A percentile compares a stretch with the other conserved stretches of the same genome.
Conservation (phyloP, 2,329 filamentous ascomycete genomes). For the Fusarium liriodendri region DNA sequence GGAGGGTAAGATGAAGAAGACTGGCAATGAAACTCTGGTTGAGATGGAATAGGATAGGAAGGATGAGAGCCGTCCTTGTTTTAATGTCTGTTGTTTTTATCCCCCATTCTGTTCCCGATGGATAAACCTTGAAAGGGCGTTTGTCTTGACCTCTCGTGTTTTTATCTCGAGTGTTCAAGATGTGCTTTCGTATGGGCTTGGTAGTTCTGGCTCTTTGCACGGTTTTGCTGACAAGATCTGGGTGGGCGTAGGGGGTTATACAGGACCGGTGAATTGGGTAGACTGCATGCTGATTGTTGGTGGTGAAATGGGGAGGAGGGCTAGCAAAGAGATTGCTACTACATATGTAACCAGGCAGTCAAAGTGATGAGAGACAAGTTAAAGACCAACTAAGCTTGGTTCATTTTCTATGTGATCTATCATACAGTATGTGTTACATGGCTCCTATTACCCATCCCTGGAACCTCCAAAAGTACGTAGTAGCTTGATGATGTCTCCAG, state of each 20-base stretch:
- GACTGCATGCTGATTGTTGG: not conserved
- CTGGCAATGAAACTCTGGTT: not conserved
- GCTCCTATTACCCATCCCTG: not conserved
- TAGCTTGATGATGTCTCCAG: not conserved
- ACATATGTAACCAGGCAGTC: not conserved
- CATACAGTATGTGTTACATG: not conserved
- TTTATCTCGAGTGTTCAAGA: constrained; percentile 18
- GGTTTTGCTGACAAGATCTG: not conserved
- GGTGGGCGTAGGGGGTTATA: not conserved
- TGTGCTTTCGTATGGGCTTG: constrained; percentile 3
- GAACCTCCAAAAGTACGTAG: not conserved
- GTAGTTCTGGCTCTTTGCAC: not conserved
- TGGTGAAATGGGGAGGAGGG: not conserved
- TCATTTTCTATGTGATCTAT: not conserved
- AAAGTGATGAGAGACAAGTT: not conserved
- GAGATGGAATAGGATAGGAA: constrained; percentile 12
- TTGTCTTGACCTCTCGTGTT: not conserved
- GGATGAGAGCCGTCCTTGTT: not conserved
- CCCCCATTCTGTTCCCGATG: constrained; percentile 26
- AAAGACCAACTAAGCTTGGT: not conserved
- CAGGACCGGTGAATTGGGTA: not conserved
- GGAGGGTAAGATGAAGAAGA: not conserved
- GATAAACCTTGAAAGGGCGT: constrained; percentile 21
- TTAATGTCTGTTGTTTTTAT: constrained; percentile 15
- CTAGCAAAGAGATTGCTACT: not conserved